Base-by-base conservation (phyloP, 2,329 filamentous ascomycete genomes). In the Beauveria sp. region DNA sequence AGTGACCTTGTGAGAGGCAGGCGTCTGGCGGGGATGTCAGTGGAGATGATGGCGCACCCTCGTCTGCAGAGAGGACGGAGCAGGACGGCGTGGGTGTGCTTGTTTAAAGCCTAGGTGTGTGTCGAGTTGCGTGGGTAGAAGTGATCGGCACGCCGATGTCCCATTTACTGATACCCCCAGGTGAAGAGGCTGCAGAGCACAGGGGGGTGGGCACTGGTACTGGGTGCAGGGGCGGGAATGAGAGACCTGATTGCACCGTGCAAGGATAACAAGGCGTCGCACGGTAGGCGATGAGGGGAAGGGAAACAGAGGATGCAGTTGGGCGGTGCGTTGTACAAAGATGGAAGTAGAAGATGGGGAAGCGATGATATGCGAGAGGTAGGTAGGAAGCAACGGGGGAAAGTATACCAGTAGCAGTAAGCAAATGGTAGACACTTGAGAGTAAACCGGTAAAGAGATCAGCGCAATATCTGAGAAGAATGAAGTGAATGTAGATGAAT, bases 141-240 rank as follows among this genome's bases (percentile, higher is more conserved):
- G 73, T 75, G 81, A 83, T 83, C 81, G 80, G 77, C 81, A 78
- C 70, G 71, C 74, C 74, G 75, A 77, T 79, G 75, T 80, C 78
- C 78, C 75, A 75, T 77, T 76, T 72, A 72, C 75, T 74, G 74
- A 75, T 74, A 72, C 74, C 74, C 74, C 77, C 71, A 74, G 68
- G 74, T 73, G 74, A 73, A 76, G 75, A 30, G 28, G 28, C 28
- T 30, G 28, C 28, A 30, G 3, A 30, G 28, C 28, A 30, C 28
- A 72, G 67, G 69, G 60, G 59, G 70, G 70, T 67, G 64, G 34
- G 26, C 8, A 28, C 43, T 58, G 46, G 50, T 51, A 42, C 58
- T 55, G 8, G 22, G 14, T 38, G 52, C 16, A 42, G 38, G 12
- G 52, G 49, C 30, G 51, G 51, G 34, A 22, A 47, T 46, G 54